Conservation (phyloP, 768 basidiomycete genomes). For the Rhodocollybia butyracea region DNA sequence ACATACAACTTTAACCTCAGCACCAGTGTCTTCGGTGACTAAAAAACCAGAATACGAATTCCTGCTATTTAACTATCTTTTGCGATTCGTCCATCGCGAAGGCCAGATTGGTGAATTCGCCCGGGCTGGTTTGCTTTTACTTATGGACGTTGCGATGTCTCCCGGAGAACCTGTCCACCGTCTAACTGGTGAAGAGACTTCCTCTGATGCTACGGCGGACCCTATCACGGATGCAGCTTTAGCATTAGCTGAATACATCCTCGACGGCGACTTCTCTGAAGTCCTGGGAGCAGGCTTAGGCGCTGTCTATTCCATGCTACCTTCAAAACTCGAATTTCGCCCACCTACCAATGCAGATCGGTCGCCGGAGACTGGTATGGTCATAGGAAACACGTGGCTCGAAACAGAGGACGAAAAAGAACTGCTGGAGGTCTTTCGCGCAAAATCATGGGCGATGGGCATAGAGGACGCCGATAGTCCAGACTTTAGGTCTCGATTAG, state of each 20-base stretch:
- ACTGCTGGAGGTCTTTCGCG: conserved; percentile 41
- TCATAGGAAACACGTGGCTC: conserved; percentile 62
- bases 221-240: conserved; percentile 83
- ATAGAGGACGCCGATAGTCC: conserved; percentile 72
- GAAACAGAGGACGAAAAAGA: conserved; percentile 56
- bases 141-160: conserved; percentile 97
- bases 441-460: conserved; percentile 56
- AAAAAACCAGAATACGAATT: conserved; percentile 92
- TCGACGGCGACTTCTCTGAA: conserved; percentile 98
- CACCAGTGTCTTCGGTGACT: conserved; percentile 32
- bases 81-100: conserved; percentile 93
- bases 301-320: conserved; percentile 89
- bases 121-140: conserved; percentile 85
- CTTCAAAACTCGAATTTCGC: conserved; percentile 78
- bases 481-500: conserved; percentile 77
- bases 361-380: conserved; percentile 54
- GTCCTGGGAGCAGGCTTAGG: conserved; percentile 91
- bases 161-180: conserved; percentile 52
- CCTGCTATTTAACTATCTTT: conserved; percentile 90
- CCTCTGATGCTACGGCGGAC: conserved; percentile 41
- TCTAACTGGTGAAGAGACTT: conserved; percentile 32
- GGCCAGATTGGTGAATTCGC: conserved; percentile 93
- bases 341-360: conserved; percentile 37
- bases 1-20: conserved; percentile 53
- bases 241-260: conserved; percentile 87